phyloP scores from a whole-genome alignment of 148 eudicot species.

The Camellia granthamiana region DNA sequence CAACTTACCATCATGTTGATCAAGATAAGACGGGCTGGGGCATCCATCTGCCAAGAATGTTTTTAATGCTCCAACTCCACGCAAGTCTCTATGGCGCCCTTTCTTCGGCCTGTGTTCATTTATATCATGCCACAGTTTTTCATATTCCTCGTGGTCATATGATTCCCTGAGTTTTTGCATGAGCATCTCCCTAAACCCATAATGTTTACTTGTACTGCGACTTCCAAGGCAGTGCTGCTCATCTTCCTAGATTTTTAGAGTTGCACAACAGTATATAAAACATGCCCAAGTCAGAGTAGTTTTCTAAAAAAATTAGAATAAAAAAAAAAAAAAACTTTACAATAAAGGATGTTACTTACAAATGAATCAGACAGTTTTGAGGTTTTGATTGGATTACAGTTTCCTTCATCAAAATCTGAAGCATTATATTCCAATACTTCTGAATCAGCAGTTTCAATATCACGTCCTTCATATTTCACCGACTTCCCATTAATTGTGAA shows the following conservation, averaged over 20 bases:
- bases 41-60: background rate
- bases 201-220: background rate
- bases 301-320: background rate
- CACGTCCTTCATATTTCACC: constrained; percentile 19
- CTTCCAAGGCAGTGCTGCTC: constrained; percentile 2
- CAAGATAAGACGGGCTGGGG: constrained; percentile 35
- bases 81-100: constrained; percentile 25
- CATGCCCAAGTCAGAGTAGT: background rate
- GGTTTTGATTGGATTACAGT: constrained; percentile 12
- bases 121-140: constrained; percentile 25
- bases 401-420: constrained; percentile 1
- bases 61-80: constrained; percentile 22
- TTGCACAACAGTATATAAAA: background rate
- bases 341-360: constrained; percentile 24
- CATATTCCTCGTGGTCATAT: constrained; percentile 27
- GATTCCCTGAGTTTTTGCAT: constrained; percentile 20
- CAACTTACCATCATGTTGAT: constrained; percentile 35
- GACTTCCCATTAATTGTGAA: background rate
- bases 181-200: constrained; percentile 22
- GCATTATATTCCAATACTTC: constrained; percentile 7
- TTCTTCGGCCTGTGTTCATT: constrained; percentile 17
- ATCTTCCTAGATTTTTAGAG: constrained; percentile 14
- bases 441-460: constrained; percentile 18
- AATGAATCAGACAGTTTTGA: background rate
- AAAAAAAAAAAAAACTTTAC: background rate